Conservation (phyloP, 1,284 basidiomycete genomes). For the Cronartium quercuum region DNA sequence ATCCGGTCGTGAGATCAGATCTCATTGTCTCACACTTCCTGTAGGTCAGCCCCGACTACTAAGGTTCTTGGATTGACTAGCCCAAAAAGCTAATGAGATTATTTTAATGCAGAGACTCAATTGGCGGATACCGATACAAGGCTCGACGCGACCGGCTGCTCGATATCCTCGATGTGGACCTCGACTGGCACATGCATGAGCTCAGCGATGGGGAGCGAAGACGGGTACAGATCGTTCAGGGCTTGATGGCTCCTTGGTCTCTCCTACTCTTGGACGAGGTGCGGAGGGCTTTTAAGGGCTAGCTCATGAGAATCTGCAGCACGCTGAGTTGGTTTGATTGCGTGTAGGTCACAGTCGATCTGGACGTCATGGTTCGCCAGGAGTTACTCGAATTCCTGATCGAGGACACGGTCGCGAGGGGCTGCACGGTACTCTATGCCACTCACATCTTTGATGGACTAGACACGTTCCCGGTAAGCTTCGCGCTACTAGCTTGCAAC, state of each 20-base stretch:
- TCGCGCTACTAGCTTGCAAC: no score
- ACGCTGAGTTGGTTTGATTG: neutral
- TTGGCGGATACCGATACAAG: conserved; percentile 91
- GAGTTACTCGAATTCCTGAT: conserved; percentile 83
- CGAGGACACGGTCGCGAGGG: conserved; percentile 69
- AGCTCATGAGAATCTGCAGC: no score
- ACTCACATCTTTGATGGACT: conserved; percentile 94
- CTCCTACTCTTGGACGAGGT: conserved; percentile 88
- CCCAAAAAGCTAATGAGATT: neutral
- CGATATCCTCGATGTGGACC: conserved; percentile 86
- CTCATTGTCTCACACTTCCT: conserved; percentile 83
- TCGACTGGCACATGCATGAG: conserved; percentile 80
- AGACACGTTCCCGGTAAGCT: conserved; percentile 60
- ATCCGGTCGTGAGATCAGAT: conserved; percentile 91
- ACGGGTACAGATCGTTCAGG: conserved; percentile 90
- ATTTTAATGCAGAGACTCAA: conserved; percentile 59
- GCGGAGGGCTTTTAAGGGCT: no score
- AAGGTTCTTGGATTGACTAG: neutral
- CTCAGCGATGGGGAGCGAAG: conserved; percentile 95
- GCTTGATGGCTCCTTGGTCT: conserved; percentile 92
- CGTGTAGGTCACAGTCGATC: conserved; percentile 84
- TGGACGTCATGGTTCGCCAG: conserved; percentile 93
- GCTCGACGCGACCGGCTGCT: conserved; percentile 76
- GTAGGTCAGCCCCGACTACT: conserved; percentile 30
- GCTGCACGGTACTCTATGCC: conserved; percentile 87